phyloP scores from a whole-genome alignment of 345 rosid species.

The Moricandia moricandioides region DNA sequence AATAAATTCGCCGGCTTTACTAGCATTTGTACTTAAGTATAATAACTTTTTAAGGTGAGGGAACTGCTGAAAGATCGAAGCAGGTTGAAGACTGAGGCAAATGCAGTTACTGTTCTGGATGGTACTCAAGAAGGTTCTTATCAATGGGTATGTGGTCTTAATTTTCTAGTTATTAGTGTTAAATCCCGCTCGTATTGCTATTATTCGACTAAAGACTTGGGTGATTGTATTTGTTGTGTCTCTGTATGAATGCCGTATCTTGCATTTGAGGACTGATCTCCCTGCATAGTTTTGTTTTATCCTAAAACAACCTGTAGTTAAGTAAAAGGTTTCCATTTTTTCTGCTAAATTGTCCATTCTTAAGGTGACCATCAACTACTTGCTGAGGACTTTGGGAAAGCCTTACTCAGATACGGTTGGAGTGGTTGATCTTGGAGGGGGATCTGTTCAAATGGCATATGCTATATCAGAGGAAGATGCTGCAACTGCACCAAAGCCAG shows the following conservation, averaged over 20 bases:
- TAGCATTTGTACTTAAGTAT: not conserved
- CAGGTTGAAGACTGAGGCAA: slow-evolving; percentile 58
- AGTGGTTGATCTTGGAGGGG: slow-evolving; percentile 99
- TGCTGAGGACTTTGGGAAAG: slow-evolving; percentile 72
- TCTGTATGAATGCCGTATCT: not conserved
- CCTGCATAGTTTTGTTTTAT: not conserved
- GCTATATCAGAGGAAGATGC: slow-evolving; percentile 83
- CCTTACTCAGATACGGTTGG: slow-evolving; percentile 80
- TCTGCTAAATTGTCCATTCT: not conserved
- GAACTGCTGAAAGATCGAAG: slow-evolving; percentile 76
- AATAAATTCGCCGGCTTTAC: not conserved
- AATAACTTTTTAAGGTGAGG: too few relatives aligned
- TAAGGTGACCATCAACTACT: slow-evolving; percentile 93
- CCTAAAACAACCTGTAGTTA: not conserved
- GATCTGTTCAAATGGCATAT: slow-evolving; percentile 99
- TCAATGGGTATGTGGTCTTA: slow-evolving; percentile 67
- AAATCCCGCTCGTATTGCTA: not conserved
- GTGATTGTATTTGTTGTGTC: not conserved
- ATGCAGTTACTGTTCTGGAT: slow-evolving; percentile 78
- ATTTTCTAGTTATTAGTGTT: not conserved
- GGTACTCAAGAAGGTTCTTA: slow-evolving; percentile 97
- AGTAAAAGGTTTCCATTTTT: slow-evolving; percentile 7
- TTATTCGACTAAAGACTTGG: not conserved
- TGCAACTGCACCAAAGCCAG: slow-evolving; percentile 61
- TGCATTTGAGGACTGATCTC: not conserved